Evolutionary conservation across 108 stramenopile genomes (phyloP).

Genomic region (Cylindrotheca closterium): DNA sequence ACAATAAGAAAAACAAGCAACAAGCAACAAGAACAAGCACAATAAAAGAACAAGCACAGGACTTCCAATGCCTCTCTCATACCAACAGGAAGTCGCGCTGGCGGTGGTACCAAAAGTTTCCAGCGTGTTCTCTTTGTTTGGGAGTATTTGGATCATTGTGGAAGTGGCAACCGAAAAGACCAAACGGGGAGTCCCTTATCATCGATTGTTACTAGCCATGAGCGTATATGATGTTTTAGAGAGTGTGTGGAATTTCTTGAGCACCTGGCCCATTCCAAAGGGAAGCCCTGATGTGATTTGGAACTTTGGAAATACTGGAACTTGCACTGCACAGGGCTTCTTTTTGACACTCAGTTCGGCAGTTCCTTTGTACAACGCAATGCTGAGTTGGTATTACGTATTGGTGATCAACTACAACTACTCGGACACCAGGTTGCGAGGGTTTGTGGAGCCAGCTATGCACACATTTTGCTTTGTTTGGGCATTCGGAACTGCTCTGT

Average conservation of each 20-base stretch:
- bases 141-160: slow-evolving; percentile 1
- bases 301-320: slow-evolving; percentile 38
- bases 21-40: no score
- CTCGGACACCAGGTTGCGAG: slow-evolving; percentile 22
- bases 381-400: slow-evolving; percentile 47
- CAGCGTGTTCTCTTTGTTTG: background rate
- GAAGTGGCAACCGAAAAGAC: background rate
- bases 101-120: slow-evolving; percentile 4
- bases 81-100: background rate
- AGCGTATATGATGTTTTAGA: slow-evolving; percentile 20
- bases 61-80: background rate
- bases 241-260: slow-evolving; percentile 29
- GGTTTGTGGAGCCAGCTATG: slow-evolving; percentile 32
- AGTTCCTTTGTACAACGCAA: slow-evolving; percentile 46
- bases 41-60: no score
- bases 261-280: slow-evolving; percentile 53
- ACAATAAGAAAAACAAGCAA: no score
- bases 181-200: slow-evolving; percentile 3
- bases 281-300: slow-evolving; percentile 27
- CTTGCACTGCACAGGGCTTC: slow-evolving; percentile 60
- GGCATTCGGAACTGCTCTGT: slow-evolving; percentile 12
- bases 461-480: slow-evolving; percentile 28
- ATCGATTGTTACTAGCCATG: slow-evolving; percentile 33
- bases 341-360: slow-evolving; percentile 45
- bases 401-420: slow-evolving; percentile 43